Evolutionary conservation across 192 early-diverging fungal genomes (phyloP).

Genomic region (Backusella westeae): DNA sequence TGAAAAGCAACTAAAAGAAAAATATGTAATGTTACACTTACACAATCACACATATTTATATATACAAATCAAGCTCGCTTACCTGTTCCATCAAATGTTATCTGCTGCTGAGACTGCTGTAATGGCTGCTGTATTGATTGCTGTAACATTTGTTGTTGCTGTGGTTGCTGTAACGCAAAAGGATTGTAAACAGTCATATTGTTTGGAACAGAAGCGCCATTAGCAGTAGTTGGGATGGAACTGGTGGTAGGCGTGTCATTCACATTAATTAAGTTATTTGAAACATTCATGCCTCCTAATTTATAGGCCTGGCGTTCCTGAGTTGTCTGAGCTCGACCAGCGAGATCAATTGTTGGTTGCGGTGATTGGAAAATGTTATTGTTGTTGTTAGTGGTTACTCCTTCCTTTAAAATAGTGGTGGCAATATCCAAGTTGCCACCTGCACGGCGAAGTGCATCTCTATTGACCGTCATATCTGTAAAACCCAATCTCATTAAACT

Average conservation of each 20-base stretch:
- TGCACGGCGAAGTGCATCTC: constrained; percentile 64
- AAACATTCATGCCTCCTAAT: constrained; percentile 7
- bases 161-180: background rate
- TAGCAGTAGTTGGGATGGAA: background rate
- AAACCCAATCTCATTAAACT: constrained; percentile 76
- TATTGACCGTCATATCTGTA: constrained; percentile 62
- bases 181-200: constrained; percentile 1
- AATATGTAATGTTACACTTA: background rate
- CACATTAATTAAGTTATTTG: constrained; percentile 4
- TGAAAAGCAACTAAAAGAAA: background rate
- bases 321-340: constrained; percentile 19
- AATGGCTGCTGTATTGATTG: constrained; percentile 15
- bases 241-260: background rate
- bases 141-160: background rate
- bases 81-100: background rate
- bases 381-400: constrained; percentile 10
- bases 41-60: constrained; percentile 2
- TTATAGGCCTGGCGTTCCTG: constrained; percentile 1
- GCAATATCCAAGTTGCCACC: constrained; percentile 79
- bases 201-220: background rate
- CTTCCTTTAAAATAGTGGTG: constrained; percentile 55
- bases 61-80: background rate
- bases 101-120: constrained; percentile 14
- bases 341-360: constrained; percentile 18
- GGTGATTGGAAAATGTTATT: constrained; percentile 29